A percentile compares a stretch with the other conserved stretches of the same genome.
Evolutionary conservation across 805 yeast genomes (phyloP).

Genomic region (Saccharomyces cerevisiae): DNA sequence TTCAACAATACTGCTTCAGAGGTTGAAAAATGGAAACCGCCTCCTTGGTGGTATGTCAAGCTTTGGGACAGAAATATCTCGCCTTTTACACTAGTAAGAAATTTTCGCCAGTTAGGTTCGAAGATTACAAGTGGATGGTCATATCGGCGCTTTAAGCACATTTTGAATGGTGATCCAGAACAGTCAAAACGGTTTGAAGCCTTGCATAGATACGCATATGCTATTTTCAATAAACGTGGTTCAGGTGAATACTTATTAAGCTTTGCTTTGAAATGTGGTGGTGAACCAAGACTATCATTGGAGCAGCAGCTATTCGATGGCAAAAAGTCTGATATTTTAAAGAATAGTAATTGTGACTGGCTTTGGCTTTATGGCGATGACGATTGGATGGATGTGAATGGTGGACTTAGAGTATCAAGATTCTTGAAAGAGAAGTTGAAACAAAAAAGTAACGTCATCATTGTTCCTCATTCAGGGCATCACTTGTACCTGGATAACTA

Average conservation of each 20-base stretch:
- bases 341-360: slow-evolving; percentile 51
- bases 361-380: slow-evolving; percentile 80
- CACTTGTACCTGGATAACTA: slow-evolving; percentile 70
- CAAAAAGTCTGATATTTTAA: slow-evolving; percentile 11
- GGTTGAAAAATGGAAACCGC: slow-evolving; percentile 15
- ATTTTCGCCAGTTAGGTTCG: slow-evolving; percentile 77
- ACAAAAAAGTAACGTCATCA: slow-evolving; percentile 30
- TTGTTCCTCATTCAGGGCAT: slow-evolving; percentile 59
- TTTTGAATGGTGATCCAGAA: slow-evolving; percentile 32
- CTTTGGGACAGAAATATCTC: slow-evolving; percentile 84
- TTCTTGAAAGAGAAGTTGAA: slow-evolving; percentile 15
- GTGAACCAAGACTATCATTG: slow-evolving; percentile 74
- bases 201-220: slow-evolving; percentile 73
- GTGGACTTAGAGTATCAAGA: slow-evolving; percentile 31
- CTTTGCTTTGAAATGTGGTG: slow-evolving; percentile 83
- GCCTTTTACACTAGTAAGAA: slow-evolving; percentile 75
- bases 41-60: slow-evolving; percentile 71
- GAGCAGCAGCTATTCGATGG: slow-evolving; percentile 23
- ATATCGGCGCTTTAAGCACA: slow-evolving; percentile 62
- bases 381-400: slow-evolving; percentile 57
- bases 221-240: slow-evolving; percentile 78
- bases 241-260: slow-evolving; percentile 90
- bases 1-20: slow-evolving; percentile 36
- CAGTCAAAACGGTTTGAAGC: slow-evolving; percentile 25
- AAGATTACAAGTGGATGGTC: slow-evolving; percentile 86